phyloP scores from a whole-genome alignment of 352 stramenopile genomes.

The Pythium insidiosum region DNA sequence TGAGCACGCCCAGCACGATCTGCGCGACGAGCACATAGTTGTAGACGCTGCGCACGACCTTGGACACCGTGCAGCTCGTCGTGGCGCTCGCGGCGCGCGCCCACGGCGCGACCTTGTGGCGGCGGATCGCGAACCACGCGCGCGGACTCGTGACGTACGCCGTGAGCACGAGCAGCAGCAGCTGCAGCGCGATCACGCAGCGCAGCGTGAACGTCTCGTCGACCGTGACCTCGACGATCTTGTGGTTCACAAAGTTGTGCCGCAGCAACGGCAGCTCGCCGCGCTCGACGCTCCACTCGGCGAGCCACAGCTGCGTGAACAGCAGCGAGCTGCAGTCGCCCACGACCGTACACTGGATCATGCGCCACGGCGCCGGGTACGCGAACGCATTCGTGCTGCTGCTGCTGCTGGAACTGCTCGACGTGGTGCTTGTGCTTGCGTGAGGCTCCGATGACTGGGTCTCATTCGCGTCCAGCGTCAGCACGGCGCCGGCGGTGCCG shows the following conservation, averaged over 20 bases:
- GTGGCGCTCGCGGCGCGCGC: constrained; percentile 13
- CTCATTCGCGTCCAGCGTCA: constrained; percentile 13
- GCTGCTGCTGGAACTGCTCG: too few species aligned
- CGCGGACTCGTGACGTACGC: constrained; percentile 24
- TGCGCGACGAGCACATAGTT: constrained; percentile 28
- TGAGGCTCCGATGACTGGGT: too few species aligned
- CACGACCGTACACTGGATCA: constrained; percentile 28
- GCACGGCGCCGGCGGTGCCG: constrained; percentile 16
- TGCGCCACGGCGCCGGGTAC: constrained; percentile 25
- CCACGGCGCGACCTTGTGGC: constrained; percentile 17
- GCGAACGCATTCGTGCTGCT: constrained; percentile 4
- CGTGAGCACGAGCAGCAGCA: constrained; percentile 22
- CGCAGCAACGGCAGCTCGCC: constrained; percentile 9
- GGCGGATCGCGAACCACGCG: constrained; percentile 19
- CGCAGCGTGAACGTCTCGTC: constrained; percentile 23
- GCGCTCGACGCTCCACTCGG: constrained; percentile 18
- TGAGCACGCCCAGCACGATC: constrained; percentile 21
- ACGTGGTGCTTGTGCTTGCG: too few species aligned
- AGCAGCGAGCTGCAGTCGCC: constrained; percentile 27
- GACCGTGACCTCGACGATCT: constrained; percentile 27
- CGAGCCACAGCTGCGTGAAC: constrained; percentile 29
- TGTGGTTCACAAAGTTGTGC: constrained; percentile 33
- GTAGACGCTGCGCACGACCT: constrained; percentile 32
- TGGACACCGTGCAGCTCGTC: constrained; percentile 22
- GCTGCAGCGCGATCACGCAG: constrained; percentile 21